Conservation (phyloP, 1,284 basidiomycete genomes). For the Phellinidium pouzarii region DNA sequence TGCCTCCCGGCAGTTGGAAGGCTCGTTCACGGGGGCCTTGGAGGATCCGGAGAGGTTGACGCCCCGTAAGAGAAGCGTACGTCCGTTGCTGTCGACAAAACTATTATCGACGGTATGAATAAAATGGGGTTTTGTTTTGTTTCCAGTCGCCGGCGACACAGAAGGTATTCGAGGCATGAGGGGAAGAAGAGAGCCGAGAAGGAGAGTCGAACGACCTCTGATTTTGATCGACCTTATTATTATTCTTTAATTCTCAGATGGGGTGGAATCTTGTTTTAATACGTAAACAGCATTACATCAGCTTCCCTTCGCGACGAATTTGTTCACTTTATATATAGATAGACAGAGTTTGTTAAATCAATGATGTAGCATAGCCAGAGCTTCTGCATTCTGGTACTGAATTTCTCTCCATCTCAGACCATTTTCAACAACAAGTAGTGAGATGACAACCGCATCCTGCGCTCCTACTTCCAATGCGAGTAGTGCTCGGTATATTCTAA, state of each 20-base stretch:
- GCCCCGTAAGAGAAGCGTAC: constrained; percentile 83
- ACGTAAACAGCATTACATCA: no score
- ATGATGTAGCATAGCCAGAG: not conserved
- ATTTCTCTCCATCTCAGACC: not conserved
- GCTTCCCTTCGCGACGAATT: no score
- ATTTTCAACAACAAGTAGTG: constrained; percentile 5
- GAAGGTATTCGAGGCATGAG: constrained; percentile 53
- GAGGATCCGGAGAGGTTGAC: constrained; percentile 88
- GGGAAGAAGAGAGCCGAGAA: constrained; percentile 2
- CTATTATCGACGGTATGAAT: constrained; percentile 66
- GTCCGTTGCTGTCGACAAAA: constrained; percentile 81
- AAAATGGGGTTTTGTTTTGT: constrained; percentile 43
- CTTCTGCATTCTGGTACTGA: not conserved
- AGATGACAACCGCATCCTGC: constrained; percentile 6
- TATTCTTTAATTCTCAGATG: not conserved
- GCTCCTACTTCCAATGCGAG: constrained; percentile 1
- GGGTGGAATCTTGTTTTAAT: no score
- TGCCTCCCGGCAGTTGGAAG: constrained; percentile 61
- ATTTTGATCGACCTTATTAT: no score
- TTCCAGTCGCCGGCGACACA: constrained; percentile 64
- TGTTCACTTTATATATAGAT: no score
- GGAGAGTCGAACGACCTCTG: not conserved
- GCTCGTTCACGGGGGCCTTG: constrained; percentile 75
- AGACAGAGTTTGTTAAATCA: not conserved
- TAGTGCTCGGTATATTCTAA: not conserved